A percentile compares a stretch with the other conserved stretches of the same genome.
These are phyloP conservation scores for Fusarium anguioides DNA, from an alignment of 2,329 filamentous ascomycete genomes.

Conservation along the genomic window DNA sequence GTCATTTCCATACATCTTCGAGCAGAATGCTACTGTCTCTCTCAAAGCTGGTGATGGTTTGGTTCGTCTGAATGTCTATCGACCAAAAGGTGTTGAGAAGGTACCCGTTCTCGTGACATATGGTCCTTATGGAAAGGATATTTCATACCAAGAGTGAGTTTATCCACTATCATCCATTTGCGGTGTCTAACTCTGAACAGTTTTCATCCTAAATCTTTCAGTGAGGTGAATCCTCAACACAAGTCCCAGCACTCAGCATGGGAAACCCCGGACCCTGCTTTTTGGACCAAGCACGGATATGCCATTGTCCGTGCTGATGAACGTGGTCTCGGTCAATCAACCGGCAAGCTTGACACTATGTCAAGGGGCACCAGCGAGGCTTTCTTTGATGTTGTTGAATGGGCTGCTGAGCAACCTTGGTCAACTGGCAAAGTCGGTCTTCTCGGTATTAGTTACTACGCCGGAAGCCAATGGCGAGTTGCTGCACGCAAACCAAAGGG, in stretches of 20 bases:
- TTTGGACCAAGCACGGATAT: conserved; percentile 66
- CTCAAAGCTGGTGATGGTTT: conserved; percentile 9
- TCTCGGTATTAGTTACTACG: conserved; percentile 61
- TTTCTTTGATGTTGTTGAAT: conserved; percentile 63
- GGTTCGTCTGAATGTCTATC: conserved; percentile 16
- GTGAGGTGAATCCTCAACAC: conserved; percentile 65
- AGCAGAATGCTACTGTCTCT: conserved; percentile 25
- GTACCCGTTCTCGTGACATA: conserved; percentile 75
- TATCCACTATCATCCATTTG: accelerated
- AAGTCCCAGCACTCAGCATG: conserved; percentile 65
- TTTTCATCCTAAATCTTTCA: conserved; percentile 55
- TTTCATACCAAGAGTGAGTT: conserved; percentile 66
- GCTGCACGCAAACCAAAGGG: conserved; percentile 60
- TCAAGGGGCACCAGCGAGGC: conserved; percentile 59
- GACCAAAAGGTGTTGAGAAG: conserved; percentile 15
- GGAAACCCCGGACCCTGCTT: conserved; percentile 69
- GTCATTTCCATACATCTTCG: conserved; percentile 29
- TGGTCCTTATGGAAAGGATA: conserved; percentile 80
- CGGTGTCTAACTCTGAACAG: conserved; percentile 32
- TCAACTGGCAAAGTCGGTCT: conserved; percentile 61
- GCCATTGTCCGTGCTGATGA: conserved; percentile 66
- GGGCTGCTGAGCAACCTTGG: conserved; percentile 59
- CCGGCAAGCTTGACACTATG: conserved; percentile 61
- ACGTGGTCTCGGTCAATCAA: conserved; percentile 59
- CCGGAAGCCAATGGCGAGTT: conserved; percentile 60